Evolutionary conservation across 2,329 filamentous ascomycete species (phyloP), one percentile per base, ranked within the genome.

Genomic region (Xenoacremonium recifei): DNA sequence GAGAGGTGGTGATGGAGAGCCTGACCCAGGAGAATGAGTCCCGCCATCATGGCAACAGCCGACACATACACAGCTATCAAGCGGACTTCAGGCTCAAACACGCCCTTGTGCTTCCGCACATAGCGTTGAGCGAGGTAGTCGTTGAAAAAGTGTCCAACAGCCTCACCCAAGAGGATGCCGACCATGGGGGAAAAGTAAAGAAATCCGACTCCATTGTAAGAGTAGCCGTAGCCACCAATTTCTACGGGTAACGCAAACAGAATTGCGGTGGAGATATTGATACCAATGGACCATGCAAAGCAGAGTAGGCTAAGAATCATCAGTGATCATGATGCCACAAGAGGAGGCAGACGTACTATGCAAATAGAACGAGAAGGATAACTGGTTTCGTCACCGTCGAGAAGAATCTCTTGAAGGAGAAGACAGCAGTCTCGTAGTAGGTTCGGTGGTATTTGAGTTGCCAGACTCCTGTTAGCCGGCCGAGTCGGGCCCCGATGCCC

Each of bases 151-250:
- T 81, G 79, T 5, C 79, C 78, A 4, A 64, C 57, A 0, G 73
- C 41, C 61, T 80, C 76, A 19, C 77, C 79, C 1, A 82, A 58
- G 12, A 78, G 55, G 3, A 73, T 70, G 4, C 70, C 78, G 1
- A 80, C 69, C 19, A 82, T 68, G 3, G 75, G 75, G 0, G 76
- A 74, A 55, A 82, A 80, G 61, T 82, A 81, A 54, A 82, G 78
- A 59, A 58, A 71, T 51, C 73, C 77, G 35, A 79, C 73, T 38
- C 73, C 66, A 34, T 68, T 68, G 0, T 69, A 65, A 1, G 68
- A 71, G 53, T 79, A 77, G 10, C 67, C 65, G 52, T 80, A 79
- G 4, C 75, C 58, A 0, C 70, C 70, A 1, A 65, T 63, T 3
- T 30, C 44, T 4, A 9, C 25, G 1, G 51, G 49, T 5, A 46